These are phyloP conservation scores for Beauveria scarabaeidicola DNA, from an alignment of 2,329 filamentous ascomycete genomes.

Conservation along the genomic window DNA sequence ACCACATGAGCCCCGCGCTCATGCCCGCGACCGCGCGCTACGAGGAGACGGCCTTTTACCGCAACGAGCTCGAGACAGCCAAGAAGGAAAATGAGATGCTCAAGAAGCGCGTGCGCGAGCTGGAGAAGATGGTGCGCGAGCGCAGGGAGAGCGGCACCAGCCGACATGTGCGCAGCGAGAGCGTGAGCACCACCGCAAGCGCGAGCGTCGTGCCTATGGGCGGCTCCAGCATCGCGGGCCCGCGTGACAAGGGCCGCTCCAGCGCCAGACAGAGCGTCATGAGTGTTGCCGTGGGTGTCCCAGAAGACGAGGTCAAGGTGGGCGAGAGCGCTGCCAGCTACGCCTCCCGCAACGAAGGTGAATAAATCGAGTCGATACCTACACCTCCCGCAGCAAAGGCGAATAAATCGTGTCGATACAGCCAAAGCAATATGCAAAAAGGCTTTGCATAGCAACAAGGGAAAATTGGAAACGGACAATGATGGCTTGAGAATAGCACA, in stretches of 20 bases:
- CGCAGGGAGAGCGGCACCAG: conserved; percentile 39
- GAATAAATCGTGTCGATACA: background rate
- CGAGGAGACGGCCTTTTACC: conserved; percentile 53
- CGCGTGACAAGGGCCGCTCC: conserved; percentile 37
- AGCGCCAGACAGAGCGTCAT: conserved; percentile 33
- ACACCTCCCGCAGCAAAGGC: background rate
- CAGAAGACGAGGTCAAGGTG: conserved; percentile 51
- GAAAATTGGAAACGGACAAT: conserved; percentile 1
- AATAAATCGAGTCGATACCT: background rate
- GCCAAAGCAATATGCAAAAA: background rate
- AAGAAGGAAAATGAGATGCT: conserved; percentile 57
- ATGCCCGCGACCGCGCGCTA: conserved; percentile 51
- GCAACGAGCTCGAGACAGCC: conserved; percentile 50
- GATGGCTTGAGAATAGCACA: background rate
- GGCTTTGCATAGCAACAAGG: background rate
- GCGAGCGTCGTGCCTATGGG: conserved; percentile 29
- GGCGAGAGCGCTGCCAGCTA: conserved; percentile 51
- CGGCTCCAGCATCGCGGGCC: conserved; percentile 37
- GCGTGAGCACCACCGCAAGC: conserved; percentile 45
- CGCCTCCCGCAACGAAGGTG: background rate
- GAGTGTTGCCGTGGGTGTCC: conserved; percentile 45
- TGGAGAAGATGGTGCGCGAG: conserved; percentile 48
- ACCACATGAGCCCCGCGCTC: conserved; percentile 43
- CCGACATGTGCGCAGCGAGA: conserved; percentile 38
- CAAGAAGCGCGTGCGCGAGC: conserved; percentile 51